Evolutionary conservation across 208 protist species (phyloP), one percentile per base, ranked within the genome.

Genomic region (Lotmaria passim): DNA sequence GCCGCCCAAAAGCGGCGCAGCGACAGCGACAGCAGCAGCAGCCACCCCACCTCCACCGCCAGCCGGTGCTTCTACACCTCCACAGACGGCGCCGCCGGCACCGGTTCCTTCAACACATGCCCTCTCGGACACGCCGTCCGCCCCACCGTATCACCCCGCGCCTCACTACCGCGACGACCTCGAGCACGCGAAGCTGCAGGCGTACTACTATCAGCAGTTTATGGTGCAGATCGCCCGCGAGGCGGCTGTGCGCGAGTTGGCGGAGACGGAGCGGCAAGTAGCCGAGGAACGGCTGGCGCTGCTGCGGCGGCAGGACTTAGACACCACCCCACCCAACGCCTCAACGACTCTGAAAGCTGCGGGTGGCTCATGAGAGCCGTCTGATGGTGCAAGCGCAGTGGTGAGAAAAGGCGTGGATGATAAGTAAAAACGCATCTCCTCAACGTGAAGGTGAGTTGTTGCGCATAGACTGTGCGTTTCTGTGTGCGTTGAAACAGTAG

Each of bases 201-300:
- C 77, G 3, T 70, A 74, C 41, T 63, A 69, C 44, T 19, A 57
- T 31, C 74, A 74, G n/a, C 56, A 43, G 24, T 63, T 69, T 36
- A 17, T 56, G 15, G 59, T 52, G 24, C 69, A 83, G 24, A 55
- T 93, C 7, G 78, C 79, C 26, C 79, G 81, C 14, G 83, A 86
- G 43, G 68, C 77, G 17, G 82, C 82, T 7, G 58, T 89, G 28
- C 78, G 86, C 21, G 81, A 87, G 33, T 48, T 83, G 36, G 83
- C 83, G 4, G 66, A 75, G 41, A 43, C 67, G 8, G 83, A 89
- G 28, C 57, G 78, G 33, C 68, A 62, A 30, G 50, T 75, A 3
- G 69, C 72, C 0, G 81, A 86, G 57, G 57, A 82, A 56, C 76
- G 81, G 11, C 75, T 86, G 19, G 44, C 39, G 46, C 12, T 50